These are phyloP conservation scores for Coprinopsis marcescibilis DNA, from an alignment of 768 basidiomycete species.

Conservation along the genomic window DNA sequence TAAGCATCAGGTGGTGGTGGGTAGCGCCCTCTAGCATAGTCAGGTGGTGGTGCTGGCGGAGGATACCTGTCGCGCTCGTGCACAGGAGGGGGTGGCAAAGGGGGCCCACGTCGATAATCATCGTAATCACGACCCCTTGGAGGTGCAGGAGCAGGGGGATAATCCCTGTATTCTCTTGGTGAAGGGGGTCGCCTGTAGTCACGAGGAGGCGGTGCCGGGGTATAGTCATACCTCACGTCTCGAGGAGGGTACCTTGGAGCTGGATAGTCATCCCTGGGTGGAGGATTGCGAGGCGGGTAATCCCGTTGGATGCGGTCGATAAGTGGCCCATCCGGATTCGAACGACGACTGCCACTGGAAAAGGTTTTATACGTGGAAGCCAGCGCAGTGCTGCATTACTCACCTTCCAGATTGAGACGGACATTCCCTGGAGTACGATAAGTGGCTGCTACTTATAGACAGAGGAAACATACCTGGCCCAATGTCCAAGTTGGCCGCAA, in stretches of 20 bases:
- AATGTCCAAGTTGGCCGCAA: slow-evolving; percentile 81
- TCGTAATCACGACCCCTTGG: slow-evolving; percentile 58
- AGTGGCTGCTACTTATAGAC: neutral
- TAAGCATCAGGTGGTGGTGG: slow-evolving; percentile 47
- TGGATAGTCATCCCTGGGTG: slow-evolving; percentile 57
- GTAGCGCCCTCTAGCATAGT: slow-evolving; percentile 56
- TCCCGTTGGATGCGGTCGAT: slow-evolving; percentile 61
- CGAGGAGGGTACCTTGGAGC: slow-evolving; percentile 37
- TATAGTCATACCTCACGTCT: slow-evolving; percentile 59
- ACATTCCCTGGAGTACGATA: slow-evolving; percentile 54
- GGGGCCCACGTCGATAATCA: slow-evolving; percentile 52
- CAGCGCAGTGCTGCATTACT: slow-evolving; percentile 21
- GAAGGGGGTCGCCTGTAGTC: slow-evolving; percentile 61
- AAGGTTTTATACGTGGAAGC: neutral
- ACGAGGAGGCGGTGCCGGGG: slow-evolving; percentile 38
- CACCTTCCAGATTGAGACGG: slow-evolving; percentile 52
- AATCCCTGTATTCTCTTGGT: slow-evolving; percentile 64
- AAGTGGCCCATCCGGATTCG: slow-evolving; percentile 43
- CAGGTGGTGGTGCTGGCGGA: slow-evolving; percentile 41
- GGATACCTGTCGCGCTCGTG: slow-evolving; percentile 48
- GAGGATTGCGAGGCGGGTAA: slow-evolving; percentile 37
- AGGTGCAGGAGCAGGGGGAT: slow-evolving; percentile 43
- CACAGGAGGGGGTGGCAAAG: slow-evolving; percentile 23
- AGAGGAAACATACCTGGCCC: slow-evolving; percentile 64
- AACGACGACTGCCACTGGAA: slow-evolving; percentile 23